A percentile compares a stretch with the other conserved stretches of the same genome.
Evolutionary conservation across 768 basidiomycete genomes (phyloP).

Genomic region (Xerocomellus amylosporus): DNA sequence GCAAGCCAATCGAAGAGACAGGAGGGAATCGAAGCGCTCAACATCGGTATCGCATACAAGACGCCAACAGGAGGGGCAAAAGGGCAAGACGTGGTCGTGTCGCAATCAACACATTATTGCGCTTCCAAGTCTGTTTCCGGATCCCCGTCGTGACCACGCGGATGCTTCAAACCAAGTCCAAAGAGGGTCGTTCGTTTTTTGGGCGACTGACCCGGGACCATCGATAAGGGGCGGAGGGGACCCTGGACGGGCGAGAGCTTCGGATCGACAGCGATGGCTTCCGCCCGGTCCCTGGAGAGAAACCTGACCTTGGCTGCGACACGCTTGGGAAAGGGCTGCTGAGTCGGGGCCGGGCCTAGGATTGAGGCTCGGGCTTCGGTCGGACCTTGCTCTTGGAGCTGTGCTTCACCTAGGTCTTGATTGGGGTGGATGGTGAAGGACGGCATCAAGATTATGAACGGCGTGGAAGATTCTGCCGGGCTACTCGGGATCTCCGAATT

Average conservation of each 20-base stretch:
- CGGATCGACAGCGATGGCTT: constrained; percentile 29
- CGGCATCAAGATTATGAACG: constrained; percentile 12
- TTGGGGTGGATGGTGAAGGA: constrained; percentile 11
- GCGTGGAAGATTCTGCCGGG: constrained; percentile 9
- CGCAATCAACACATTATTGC: neutral
- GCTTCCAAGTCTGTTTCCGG: neutral
- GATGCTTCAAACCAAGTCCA: constrained; percentile 17
- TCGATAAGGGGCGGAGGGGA: constrained; percentile 32
- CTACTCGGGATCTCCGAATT: constrained; percentile 10
- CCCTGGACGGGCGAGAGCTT: constrained; percentile 34
- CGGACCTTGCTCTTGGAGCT: neutral
- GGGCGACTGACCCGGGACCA: constrained; percentile 14
- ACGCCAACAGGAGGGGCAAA: neutral
- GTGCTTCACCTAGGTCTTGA: neutral
- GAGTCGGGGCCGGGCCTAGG: neutral
- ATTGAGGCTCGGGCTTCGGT: neutral
- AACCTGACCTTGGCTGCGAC: constrained; percentile 15
- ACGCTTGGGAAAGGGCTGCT: constrained; percentile 9
- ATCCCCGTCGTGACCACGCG: neutral
- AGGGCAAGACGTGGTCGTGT: neutral
- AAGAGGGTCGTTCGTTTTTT: constrained; percentile 19
- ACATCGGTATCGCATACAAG: neutral
- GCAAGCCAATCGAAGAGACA: neutral
- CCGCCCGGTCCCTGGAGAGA: constrained; percentile 25
- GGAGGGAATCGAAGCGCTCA: neutral